Evolutionary conservation across 345 rosid genomes (phyloP), one percentile per base, ranked within the genome.

Genomic region (Citrus sp.): DNA sequence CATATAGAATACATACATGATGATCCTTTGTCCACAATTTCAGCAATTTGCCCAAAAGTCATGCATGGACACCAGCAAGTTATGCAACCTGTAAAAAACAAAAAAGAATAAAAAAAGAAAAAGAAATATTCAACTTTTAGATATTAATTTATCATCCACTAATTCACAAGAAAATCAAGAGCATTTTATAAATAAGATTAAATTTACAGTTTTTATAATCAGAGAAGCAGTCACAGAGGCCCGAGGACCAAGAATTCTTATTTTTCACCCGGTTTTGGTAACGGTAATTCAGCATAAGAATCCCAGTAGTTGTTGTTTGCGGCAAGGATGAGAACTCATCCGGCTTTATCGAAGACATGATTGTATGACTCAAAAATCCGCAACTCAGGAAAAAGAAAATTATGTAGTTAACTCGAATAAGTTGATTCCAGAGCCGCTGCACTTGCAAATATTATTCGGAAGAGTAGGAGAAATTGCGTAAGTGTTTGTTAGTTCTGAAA

Each of bases 11-110:
- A 69, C 83, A 75, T 72, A 86, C 89, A 4, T 4, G 89, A 84
- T 5, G 89, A 82, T 3, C 89, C 89, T 61, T 82, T 82, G 59
- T 86, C 89, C 0, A 82, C 87, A 35, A 86, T 80, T 74, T 86
- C 87, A 65, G 89, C 85, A 70, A 84, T 77, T 74, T 42, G 80
- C 35, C 87, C 89, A 13, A 86, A 86, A 6, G 87, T 82, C 67
- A 78, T 70, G 67, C 87, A 84, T 2, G 87, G 89, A 42, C 89
- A 87, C 78, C 85, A 87, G 3, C 72, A 85, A 1, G 89, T 87
- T 1, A 85, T 19, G 46, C 84, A 87, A 40, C 89, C 89, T 87
- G 75, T 13, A 42, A 42, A 69, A 67, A 32, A 32, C 1, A 28
- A 18, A 64, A 64, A 0, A 3, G 2, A 64, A 2, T 37, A 65